These are phyloP conservation scores for Taphrina communis DNA, from an alignment of 1,139 yeast species.

Conservation along the genomic window DNA sequence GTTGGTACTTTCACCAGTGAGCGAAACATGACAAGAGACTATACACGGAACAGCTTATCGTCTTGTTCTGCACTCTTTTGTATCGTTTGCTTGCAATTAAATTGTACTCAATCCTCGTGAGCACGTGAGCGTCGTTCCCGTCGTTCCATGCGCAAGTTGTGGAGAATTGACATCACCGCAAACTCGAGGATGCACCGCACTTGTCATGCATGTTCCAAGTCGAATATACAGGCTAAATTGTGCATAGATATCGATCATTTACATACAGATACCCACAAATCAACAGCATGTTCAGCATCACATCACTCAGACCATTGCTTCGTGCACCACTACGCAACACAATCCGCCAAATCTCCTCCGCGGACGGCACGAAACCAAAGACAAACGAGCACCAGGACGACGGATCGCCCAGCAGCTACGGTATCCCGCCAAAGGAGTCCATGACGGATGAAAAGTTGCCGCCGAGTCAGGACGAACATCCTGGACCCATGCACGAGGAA, in stretches of 20 bases:
- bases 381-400: conserved; percentile 28
- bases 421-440: conserved; percentile 38
- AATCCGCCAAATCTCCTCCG: conserved; percentile 9
- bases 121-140: not conserved
- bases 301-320: conserved; percentile 8
- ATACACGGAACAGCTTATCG: not conserved
- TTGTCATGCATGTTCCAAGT: too few species aligned
- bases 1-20: conserved; percentile 8
- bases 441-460: conserved; percentile 35
- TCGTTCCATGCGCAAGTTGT: not conserved
- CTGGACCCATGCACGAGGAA: conserved; percentile 35
- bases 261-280: too few species aligned
- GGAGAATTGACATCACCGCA: conserved; percentile 6
- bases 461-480: conserved; percentile 31
- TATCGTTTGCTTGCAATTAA: too few species aligned
- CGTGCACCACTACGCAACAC: conserved; percentile 3
- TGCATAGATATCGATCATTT: too few species aligned
- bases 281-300: not conserved
- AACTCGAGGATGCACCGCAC: not conserved
- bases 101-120: not conserved
- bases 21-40: not conserved
- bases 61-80: too few species aligned
- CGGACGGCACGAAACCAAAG: conserved; percentile 33
- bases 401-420: conserved; percentile 33
- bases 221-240: too few species aligned